A percentile compares a stretch with the other conserved stretches of the same genome.
Evolutionary conservation across 495 filamentous ascomycete genomes (phyloP).

Genomic region (Haplographium delicatum): DNA sequence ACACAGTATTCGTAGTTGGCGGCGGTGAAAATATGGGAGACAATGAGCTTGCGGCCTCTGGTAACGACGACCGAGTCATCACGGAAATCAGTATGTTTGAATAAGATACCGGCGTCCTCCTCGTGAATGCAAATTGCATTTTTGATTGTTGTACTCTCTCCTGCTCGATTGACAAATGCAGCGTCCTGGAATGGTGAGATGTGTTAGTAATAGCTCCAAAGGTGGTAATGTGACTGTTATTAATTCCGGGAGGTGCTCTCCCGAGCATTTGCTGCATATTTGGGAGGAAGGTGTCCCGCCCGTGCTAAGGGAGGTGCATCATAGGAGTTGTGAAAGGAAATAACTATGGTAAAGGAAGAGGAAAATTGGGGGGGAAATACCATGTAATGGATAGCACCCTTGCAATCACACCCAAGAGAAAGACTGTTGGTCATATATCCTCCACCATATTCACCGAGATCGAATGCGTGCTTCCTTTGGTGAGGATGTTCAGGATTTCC

Average conservation of each 20-base stretch:
- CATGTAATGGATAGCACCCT: conserved; percentile 90
- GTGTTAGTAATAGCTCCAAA: conserved; percentile 27
- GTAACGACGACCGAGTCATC: conserved; percentile 85
- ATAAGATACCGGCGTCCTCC: conserved; percentile 88
- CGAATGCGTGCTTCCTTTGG: conserved; percentile 91
- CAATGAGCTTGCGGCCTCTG: conserved; percentile 77
- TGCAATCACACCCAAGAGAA: conserved; percentile 88
- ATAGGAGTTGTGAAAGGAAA: neutral
- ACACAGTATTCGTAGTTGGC: conserved; percentile 98
- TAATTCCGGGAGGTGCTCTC: too few species aligned
- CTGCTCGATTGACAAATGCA: conserved; percentile 76
- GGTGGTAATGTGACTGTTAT: too few species aligned
- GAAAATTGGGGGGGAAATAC: neutral
- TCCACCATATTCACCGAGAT: conserved; percentile 89
- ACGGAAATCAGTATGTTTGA: conserved; percentile 95
- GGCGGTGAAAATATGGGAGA: conserved; percentile 93
- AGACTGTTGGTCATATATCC: conserved; percentile 96
- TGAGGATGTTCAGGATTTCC: conserved; percentile 91
- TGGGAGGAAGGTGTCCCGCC: too few species aligned
- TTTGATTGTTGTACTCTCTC: conserved; percentile 73
- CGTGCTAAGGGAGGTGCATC: too few species aligned
- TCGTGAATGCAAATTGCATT: conserved; percentile 98
- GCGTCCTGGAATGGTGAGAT: conserved; percentile 34
- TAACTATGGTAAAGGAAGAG: neutral
- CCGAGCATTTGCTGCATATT: neutral